Conservation (phyloP, 73 alveolate genomes). For the Paramecium octaurelia region DNA sequence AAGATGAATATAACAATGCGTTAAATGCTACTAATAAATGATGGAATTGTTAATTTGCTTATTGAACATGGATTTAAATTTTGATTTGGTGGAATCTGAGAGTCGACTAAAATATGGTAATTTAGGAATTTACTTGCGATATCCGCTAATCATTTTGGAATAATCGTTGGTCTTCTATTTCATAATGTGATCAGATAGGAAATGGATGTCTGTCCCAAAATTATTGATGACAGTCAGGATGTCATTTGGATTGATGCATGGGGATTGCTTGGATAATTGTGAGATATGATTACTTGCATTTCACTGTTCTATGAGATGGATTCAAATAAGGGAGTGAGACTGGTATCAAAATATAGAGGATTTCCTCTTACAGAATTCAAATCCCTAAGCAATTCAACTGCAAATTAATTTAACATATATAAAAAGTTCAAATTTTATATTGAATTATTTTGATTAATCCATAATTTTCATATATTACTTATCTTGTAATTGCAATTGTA, state of each 20-base stretch:
- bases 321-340: neutral
- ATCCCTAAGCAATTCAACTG: neutral
- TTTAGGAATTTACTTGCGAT: neutral
- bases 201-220: neutral
- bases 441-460: neutral
- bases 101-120: neutral
- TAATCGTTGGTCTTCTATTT: neutral
- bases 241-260: conserved; percentile 30
- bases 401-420: conserved; percentile 1
- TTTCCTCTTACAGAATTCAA: neutral
- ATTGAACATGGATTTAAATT: conserved; percentile 3
- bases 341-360: neutral
- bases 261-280: neutral
- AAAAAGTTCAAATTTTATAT: neutral
- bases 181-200: neutral
- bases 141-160: neutral
- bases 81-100: neutral
- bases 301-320: conserved; percentile 5
- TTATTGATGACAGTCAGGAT: neutral
- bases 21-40: neutral
- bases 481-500: neutral
- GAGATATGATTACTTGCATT: neutral
- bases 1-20: conserved; percentile 33
- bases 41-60: neutral
- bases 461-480: neutral